Percentiles rank a stretch among this genome's conserved stretches.
Evolutionary conservation across 2,329 filamentous ascomycete species (phyloP).

Genomic region (Xylaria sp.): DNA sequence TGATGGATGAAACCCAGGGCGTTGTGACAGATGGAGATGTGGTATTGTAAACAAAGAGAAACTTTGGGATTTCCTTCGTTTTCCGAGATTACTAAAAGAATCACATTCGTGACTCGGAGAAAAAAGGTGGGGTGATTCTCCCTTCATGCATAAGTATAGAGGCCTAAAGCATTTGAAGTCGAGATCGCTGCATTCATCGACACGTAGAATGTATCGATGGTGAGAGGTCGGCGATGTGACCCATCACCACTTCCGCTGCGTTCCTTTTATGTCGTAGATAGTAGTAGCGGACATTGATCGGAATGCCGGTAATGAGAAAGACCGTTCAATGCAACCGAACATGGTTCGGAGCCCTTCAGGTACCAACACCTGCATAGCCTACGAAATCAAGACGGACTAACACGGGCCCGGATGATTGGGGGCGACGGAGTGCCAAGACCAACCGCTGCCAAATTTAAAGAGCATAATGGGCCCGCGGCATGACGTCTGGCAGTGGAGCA

Average conservation of each 20-base stretch:
- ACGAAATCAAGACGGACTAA: conserved; percentile 5
- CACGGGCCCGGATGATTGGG: conserved; percentile 20
- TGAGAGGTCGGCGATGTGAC: neutral
- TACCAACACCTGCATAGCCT: neutral
- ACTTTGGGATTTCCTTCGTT: neutral
- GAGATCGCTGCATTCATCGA: neutral
- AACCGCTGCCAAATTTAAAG: conserved; percentile 7
- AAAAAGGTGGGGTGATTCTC: neutral
- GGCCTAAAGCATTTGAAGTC: conserved; percentile 2
- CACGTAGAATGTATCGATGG: neutral
- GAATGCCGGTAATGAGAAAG: neutral
- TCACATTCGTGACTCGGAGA: conserved; percentile 4
- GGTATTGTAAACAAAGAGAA: neutral
- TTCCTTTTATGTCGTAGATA: neutral
- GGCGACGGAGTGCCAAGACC: conserved; percentile 6
- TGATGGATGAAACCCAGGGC: neutral
- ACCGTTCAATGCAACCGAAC: neutral
- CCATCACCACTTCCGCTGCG: neutral
- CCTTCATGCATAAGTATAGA: conserved; percentile 7
- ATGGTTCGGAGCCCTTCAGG: neutral
- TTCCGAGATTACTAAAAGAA: neutral
- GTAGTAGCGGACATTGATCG: conserved; percentile 1
- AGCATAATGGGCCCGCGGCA: neutral
- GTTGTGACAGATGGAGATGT: neutral
- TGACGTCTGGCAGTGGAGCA: conserved; percentile 5